phyloP scores from a whole-genome alignment of 2,329 filamentous ascomycete species.

The Chaetomium olivaceum region DNA sequence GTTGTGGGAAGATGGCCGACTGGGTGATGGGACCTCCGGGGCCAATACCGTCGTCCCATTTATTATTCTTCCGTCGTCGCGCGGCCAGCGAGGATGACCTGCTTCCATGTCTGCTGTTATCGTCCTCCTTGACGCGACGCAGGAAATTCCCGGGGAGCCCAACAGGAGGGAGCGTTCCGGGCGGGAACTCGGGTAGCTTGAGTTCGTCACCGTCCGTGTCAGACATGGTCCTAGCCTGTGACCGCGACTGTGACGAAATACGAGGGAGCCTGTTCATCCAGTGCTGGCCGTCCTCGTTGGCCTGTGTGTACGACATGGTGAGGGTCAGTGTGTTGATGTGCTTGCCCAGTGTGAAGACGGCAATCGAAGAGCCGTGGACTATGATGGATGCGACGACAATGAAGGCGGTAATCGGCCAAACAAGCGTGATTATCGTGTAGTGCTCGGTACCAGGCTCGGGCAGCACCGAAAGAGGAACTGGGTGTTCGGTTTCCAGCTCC shows the following conservation, averaged over 20 bases:
- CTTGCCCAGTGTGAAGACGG: conserved; percentile 95
- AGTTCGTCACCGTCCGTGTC: conserved; percentile 69
- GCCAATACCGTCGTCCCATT: conserved; percentile 69
- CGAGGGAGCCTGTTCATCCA: conserved; percentile 94
- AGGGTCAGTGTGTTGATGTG: conserved; percentile 95
- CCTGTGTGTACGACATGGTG: conserved; percentile 93
- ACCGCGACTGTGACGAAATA: conserved; percentile 68
- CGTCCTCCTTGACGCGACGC: conserved; percentile 79
- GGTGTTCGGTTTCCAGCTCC: conserved; percentile 76
- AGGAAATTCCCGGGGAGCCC: conserved; percentile 76
- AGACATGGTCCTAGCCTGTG: conserved; percentile 82
- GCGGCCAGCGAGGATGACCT: conserved; percentile 61
- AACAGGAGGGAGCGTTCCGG: conserved; percentile 70
- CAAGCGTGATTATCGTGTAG: conserved; percentile 74
- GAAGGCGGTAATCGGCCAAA: conserved; percentile 96
- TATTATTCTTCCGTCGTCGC: conserved; percentile 66
- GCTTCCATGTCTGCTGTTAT: conserved; percentile 55
- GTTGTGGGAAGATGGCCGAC: conserved; percentile 79
- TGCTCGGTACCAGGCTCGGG: conserved; percentile 57
- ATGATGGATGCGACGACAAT: conserved; percentile 92
- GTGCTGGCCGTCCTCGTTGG: conserved; percentile 80
- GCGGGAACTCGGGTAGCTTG: conserved; percentile 61
- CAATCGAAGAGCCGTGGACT: conserved; percentile 96
- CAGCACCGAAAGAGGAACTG: conserved; percentile 69
- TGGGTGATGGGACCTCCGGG: conserved; percentile 86